Evolutionary conservation across 1,284 basidiomycete genomes (phyloP), one percentile per base, ranked within the genome.

Genomic region (Violaceomyces palustris): DNA sequence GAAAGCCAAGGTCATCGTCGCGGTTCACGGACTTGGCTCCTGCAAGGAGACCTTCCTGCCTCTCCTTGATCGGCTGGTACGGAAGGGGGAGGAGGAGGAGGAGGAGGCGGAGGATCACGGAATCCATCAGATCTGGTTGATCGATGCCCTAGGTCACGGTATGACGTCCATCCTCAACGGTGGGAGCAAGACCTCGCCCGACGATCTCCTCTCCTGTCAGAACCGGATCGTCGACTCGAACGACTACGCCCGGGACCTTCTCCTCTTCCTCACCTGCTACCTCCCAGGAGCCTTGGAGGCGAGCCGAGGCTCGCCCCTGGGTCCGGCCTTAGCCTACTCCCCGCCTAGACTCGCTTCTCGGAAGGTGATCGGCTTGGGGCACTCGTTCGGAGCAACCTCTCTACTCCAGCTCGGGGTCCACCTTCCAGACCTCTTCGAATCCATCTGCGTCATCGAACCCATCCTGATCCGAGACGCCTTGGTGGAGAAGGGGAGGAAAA

Each of bases 81-180:
- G 44, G 21, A 46, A 31, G 10, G 48, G 43, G 46, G 45, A 45
- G 18, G 37, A 57, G 35, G 45, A 52, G 22, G 52, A 52, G 18
- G 50, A 52, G 22, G 54, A 57, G 38, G n/a, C n/a, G n/a, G n/a
- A n/a, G n/a, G n/a, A n/a, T n/a, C n/a, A n/a, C n/a, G n/a, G n/a
- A n/a, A n/a, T n/a, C n/a, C n/a, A n/a, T n/a, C n/a, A n/a, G n/a
- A 43, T 57, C 34, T 57, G 54, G 54, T 45, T 57, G 45, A 52
- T 57, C 15, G 54, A 57, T 43, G 50, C 50, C 1, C 50, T 57
- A 23, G 50, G 54, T 14, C 54, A 57, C 42, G 54, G 50, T 23
- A 49, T 49, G 54, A 52, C 45, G 21, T 49, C 50, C 33, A 46
- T 45, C 7, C 42, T 57, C 45, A 57, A 57, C 42, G 45, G 49